Conservation (phyloP, 345 rosid species). For the Nasturtium officinale region DNA sequence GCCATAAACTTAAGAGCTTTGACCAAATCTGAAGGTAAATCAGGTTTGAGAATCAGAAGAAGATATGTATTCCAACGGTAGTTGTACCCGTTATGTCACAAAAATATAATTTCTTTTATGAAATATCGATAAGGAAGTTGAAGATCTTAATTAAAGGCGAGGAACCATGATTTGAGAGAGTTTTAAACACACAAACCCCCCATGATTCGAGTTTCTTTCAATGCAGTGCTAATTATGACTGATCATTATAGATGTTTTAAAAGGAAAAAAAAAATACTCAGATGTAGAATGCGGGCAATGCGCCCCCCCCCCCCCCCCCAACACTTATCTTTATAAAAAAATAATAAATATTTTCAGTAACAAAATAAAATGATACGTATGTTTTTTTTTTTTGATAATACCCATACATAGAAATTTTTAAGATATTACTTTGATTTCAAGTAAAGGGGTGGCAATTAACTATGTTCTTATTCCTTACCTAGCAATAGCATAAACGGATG, state of each 20-base stretch:
- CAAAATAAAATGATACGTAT: neutral
- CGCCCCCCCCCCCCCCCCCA: too few relatives aligned
- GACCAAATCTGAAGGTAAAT: constrained; percentile 32
- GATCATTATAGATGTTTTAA: neutral
- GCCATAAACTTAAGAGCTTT: constrained; percentile 37
- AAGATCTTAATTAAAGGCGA: too few relatives aligned
- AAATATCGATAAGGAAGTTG: too few relatives aligned
- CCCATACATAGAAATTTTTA: constrained; percentile 11
- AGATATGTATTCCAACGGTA: constrained; percentile 25
- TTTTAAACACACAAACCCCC: too few relatives aligned
- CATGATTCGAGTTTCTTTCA: neutral
- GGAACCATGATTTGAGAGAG: too few relatives aligned
- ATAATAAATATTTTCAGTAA: neutral
- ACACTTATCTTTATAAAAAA: neutral
- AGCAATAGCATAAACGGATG: neutral
- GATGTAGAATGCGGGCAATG: too few relatives aligned
- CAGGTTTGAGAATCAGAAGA: constrained; percentile 20
- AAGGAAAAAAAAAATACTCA: neutral
- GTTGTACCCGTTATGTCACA: constrained; percentile 32
- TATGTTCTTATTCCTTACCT: constrained; percentile 23
- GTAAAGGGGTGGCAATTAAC: constrained; percentile 29
- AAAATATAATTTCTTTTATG: too few relatives aligned
- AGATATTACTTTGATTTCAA: constrained; percentile 28
- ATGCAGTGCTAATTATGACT: neutral
- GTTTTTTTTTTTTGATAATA: constrained; percentile 14